Base-by-base conservation (phyloP, 352 stramenopile species). In the Phytophthora niederhauseri region DNA sequence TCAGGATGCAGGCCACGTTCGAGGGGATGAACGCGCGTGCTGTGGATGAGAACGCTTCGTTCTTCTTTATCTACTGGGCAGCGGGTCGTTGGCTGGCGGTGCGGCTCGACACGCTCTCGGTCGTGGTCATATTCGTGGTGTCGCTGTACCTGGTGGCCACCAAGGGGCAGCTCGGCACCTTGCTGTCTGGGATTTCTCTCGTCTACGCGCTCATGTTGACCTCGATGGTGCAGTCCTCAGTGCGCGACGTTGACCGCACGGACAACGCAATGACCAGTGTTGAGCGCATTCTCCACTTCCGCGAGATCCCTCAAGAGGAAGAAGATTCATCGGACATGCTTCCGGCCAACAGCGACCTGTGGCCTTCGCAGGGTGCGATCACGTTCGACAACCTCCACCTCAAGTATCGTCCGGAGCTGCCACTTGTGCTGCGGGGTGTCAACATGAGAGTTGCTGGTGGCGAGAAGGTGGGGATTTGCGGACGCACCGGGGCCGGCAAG, bases 41-140 rank as follows among this genome's bases (percentile, higher is more conserved):
- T 4, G 72, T 87, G 4, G 70, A 84, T 50, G 65, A 76, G 31
- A 87, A 84, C 45, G 64, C 78, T 34, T 76, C 61, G 34, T 77
- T 75, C 53, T 84, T 75, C 68, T 81, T 87, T 58, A 67, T 73
- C 49, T 83, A 76, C 41, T 81, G 72, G 72, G 61, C 68, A 15
- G 64, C 74, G 12, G 68, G 68, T 45, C 96, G 96, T 61, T 99
- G 97, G 96, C 76, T 99, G 6, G 95, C 91, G 11, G 81, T 99
- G 45, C 88, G 97, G 12, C 81, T 99, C 24, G 94, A 90, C 51
- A 80, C 64, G 38, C 60, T 91, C 20, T 82, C 78, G 3, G 82
- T 94, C 14, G 57, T 91, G n/a, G 96, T 99, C 57, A 93, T 98
- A 34, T 86, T 83, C 34, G 83, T 85, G 26, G 84, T 97, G 11